Conservation (phyloP, 1,284 basidiomycete species). For the Leccinum solheimii region DNA sequence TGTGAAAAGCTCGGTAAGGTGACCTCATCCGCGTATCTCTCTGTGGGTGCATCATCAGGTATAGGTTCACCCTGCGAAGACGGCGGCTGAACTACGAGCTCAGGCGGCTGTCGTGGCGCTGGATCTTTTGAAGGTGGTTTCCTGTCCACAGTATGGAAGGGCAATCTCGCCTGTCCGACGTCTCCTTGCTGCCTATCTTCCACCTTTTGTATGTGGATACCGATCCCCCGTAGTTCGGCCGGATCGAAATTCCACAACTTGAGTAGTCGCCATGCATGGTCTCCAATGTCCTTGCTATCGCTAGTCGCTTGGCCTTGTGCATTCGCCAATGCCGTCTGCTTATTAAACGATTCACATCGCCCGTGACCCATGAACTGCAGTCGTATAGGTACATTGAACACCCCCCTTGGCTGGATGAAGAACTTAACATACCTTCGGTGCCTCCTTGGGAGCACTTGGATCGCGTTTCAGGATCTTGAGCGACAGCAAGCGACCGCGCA, state of each 20-base stretch:
- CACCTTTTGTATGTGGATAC: constrained; percentile 90
- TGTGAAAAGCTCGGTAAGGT: constrained; percentile 73
- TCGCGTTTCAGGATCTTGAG: constrained; percentile 90
- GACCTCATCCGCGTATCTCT: constrained; percentile 17
- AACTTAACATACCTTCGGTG: constrained; percentile 71
- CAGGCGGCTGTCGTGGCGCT: constrained; percentile 13
- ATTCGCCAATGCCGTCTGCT: constrained; percentile 62
- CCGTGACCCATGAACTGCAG: constrained; percentile 91
- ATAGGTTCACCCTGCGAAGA: constrained; percentile 34
- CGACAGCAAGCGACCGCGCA: constrained; percentile 73
- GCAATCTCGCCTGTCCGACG: constrained; percentile 51
- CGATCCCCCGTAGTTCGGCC: constrained; percentile 88
- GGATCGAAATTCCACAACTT: constrained; percentile 76
- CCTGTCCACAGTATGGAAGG: constrained; percentile 44
- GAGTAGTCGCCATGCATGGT: constrained; percentile 79
- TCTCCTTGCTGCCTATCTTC: constrained; percentile 45
- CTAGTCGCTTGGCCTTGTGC: constrained; percentile 69
- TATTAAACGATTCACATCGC: constrained; percentile 80
- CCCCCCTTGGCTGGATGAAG: not conserved
- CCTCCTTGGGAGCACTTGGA: constrained; percentile 83
- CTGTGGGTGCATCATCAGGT: constrained; percentile 4
- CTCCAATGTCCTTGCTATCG: constrained; percentile 69
- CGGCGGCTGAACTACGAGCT: constrained; percentile 36
- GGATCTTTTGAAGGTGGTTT: constrained; percentile 3
- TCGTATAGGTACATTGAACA: constrained; percentile 1